phyloP scores from a whole-genome alignment of 2,329 filamentous ascomycete species.

The Arthrobotrys iridis region DNA sequence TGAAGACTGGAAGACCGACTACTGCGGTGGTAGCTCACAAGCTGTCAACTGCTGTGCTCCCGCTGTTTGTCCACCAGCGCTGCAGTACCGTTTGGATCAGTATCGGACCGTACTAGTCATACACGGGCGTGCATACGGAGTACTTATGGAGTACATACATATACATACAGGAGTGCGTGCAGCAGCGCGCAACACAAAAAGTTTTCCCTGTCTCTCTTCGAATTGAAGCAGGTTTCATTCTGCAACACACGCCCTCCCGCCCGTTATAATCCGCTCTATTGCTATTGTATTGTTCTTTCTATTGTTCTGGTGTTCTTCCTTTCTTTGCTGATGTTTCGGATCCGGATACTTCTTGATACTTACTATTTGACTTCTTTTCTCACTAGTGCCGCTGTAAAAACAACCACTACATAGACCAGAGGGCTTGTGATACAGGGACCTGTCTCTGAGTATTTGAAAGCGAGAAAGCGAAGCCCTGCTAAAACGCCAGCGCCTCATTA shows the following conservation, averaged over 20 bases:
- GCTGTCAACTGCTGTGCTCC: conserved; percentile 27
- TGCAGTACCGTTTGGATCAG: neutral
- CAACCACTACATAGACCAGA: neutral
- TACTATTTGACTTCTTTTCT: neutral
- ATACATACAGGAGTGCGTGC: neutral
- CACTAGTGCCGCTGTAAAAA: neutral
- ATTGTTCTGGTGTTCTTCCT: neutral
- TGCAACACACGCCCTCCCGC: conserved; percentile 46
- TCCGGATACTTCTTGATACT: conserved; percentile 45
- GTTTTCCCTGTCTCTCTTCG: conserved; percentile 34
- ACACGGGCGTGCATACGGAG: conserved; percentile 38
- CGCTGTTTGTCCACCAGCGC: neutral
- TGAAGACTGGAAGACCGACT: neutral
- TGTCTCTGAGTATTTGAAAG: neutral
- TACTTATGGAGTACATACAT: conserved; percentile 9
- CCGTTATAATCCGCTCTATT: conserved; percentile 20
- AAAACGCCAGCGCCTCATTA: conserved; percentile 38
- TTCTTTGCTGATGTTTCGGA: conserved; percentile 1
- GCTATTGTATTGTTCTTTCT: neutral
- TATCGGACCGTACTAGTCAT: conserved; percentile 5
- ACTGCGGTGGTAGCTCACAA: conserved; percentile 8
- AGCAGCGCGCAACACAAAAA: conserved; percentile 6
- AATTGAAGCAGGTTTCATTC: conserved; percentile 51
- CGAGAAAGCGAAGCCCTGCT: conserved; percentile 1
- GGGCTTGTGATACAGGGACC: conserved; percentile 47